Evolutionary conservation across 805 yeast species (phyloP).

Genomic region (Blastobotrys peoriensis): DNA sequence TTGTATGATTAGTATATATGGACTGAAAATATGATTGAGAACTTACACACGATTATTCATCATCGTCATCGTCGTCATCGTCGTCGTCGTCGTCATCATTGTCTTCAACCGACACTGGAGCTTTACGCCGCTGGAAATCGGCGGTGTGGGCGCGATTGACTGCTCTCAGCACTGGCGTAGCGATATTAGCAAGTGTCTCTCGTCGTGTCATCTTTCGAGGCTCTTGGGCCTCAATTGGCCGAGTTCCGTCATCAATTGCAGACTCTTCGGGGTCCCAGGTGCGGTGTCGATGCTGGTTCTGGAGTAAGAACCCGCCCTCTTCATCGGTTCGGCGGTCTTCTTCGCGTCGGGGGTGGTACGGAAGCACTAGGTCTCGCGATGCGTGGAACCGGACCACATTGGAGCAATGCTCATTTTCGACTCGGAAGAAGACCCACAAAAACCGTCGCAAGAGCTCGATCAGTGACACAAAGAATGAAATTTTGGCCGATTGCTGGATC

Average conservation of each 20-base stretch:
- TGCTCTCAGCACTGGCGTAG: constrained; percentile 24
- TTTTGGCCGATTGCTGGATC: constrained; percentile 80
- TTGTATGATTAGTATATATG: too few relatives aligned
- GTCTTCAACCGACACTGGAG: constrained; percentile 19
- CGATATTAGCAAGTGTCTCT: constrained; percentile 16
- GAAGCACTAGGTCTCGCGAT: constrained; percentile 78
- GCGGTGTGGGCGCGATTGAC: constrained; percentile 24
- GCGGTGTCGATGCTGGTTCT: background rate
- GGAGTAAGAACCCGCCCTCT: background rate
- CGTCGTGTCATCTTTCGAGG: constrained; percentile 6
- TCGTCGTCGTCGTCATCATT: constrained; percentile 31
- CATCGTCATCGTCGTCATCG: constrained; percentile 16
- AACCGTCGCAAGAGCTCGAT: constrained; percentile 81
- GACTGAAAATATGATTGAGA: too few relatives aligned
- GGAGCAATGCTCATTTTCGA: constrained; percentile 94
- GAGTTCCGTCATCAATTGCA: constrained; percentile 2
- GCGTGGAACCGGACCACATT: constrained; percentile 83
- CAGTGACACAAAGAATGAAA: constrained; percentile 75
- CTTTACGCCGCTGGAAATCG: constrained; percentile 25
- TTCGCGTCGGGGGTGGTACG: constrained; percentile 43
- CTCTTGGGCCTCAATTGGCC: background rate
- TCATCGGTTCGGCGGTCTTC: background rate
- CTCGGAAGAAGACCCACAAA: constrained; percentile 85
- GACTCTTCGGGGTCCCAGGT: too few relatives aligned
- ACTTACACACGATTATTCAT: too few relatives aligned